phyloP scores from a whole-genome alignment of 345 rosid species.

The Trapa incisa region DNA sequence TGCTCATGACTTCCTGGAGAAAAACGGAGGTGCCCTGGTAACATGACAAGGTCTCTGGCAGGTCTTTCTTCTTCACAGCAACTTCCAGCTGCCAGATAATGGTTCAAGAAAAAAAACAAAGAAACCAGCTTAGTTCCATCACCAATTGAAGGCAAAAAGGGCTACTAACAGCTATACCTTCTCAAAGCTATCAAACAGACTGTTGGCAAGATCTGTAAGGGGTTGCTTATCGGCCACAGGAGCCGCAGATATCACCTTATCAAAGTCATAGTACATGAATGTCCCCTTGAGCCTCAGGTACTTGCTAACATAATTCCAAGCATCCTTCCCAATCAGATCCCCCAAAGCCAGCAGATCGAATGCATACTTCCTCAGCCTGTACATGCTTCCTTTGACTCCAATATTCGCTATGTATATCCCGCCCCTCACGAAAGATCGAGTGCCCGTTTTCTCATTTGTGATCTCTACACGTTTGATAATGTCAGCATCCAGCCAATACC shows the following conservation, averaged over 20 bases:
- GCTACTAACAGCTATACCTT: slow-evolving; percentile 26
- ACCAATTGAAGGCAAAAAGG: not conserved
- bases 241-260: slow-evolving; percentile 66
- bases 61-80: slow-evolving; percentile 44
- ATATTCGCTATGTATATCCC: slow-evolving; percentile 58
- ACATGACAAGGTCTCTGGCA: slow-evolving; percentile 35
- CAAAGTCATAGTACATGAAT: slow-evolving; percentile 63
- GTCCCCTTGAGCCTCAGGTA: slow-evolving; percentile 73
- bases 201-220: slow-evolving; percentile 62
- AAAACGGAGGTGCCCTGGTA: slow-evolving; percentile 42
- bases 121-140: not conserved
- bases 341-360: slow-evolving; percentile 79
- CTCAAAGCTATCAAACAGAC: slow-evolving; percentile 68
- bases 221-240: slow-evolving; percentile 46
- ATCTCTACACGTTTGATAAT: slow-evolving; percentile 27
- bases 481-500: not conserved
- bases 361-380: slow-evolving; percentile 57
- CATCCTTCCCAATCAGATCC: slow-evolving; percentile 70
- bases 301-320: slow-evolving; percentile 59
- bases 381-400: slow-evolving; percentile 41
- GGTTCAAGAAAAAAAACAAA: not conserved
- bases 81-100: slow-evolving; percentile 47
- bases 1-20: slow-evolving; percentile 60
- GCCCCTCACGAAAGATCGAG: slow-evolving; percentile 50
- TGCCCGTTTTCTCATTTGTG: slow-evolving; percentile 57